Percentiles rank a stretch among this genome's conserved stretches.
These are phyloP conservation scores for Berberis thunbergii DNA, from an alignment of 164 flowering plant genomes.

Conservation along the genomic window DNA sequence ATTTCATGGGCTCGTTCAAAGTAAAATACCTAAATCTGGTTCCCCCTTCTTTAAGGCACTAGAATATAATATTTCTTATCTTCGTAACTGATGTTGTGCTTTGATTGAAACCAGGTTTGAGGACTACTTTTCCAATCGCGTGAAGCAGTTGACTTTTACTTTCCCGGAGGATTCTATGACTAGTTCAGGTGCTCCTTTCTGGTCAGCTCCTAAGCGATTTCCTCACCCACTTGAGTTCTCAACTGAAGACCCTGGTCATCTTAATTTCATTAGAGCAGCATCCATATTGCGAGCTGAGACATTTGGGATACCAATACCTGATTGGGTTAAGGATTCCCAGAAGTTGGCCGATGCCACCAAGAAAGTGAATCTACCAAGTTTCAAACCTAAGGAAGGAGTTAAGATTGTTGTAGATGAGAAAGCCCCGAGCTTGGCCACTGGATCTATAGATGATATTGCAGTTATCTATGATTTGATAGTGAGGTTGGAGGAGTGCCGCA, in stretches of 20 bases:
- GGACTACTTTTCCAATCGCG: slow-evolving; percentile 68
- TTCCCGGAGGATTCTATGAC: slow-evolving; percentile 79
- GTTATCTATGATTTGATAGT: slow-evolving; percentile 45
- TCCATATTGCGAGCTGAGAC: slow-evolving; percentile 70
- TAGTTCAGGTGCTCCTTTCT: slow-evolving; percentile 71
- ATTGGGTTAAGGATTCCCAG: slow-evolving; percentile 48
- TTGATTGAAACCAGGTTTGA: slow-evolving; percentile 49
- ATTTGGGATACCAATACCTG: slow-evolving; percentile 67
- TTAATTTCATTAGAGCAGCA: slow-evolving; percentile 59
- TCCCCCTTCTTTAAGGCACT: neutral
- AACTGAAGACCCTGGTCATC: slow-evolving; percentile 40
- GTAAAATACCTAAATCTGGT: slow-evolving; percentile 23
- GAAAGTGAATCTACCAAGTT: slow-evolving; percentile 61
- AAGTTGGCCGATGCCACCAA: slow-evolving; percentile 49
- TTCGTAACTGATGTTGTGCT: slow-evolving; percentile 4
- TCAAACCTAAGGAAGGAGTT: slow-evolving; percentile 59
- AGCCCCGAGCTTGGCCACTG: slow-evolving; percentile 45
- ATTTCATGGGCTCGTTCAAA: slow-evolving; percentile 77
- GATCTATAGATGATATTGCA: slow-evolving; percentile 68
- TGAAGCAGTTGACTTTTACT: slow-evolving; percentile 74
- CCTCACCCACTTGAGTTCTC: slow-evolving; percentile 68
- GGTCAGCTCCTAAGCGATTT: slow-evolving; percentile 88
- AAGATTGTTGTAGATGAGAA: slow-evolving; percentile 77
- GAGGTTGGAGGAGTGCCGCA: slow-evolving; percentile 39
- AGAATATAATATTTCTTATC: neutral